Evolutionary conservation across 1,139 yeast genomes (phyloP), one percentile per base, ranked within the genome.

Genomic region (Candida labiduridarum): DNA sequence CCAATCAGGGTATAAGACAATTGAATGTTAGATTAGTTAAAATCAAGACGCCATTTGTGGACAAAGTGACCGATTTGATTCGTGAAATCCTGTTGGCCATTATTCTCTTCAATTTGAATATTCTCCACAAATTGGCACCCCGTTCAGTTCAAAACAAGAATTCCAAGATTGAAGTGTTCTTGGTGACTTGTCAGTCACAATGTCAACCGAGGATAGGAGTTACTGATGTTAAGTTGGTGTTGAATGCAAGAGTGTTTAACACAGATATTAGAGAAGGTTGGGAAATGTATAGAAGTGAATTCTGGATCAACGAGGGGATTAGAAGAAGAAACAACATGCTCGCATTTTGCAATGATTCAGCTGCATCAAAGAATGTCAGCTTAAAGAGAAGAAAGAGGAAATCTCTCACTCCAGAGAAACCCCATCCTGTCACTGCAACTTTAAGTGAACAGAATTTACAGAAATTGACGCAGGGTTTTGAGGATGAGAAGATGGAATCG

Each of bases 201-300:
- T 75, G 79, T 53, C 80, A 77, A 57, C 80, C 81, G 1, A 59
- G 78, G 49, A 63, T 72, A 15, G 80, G 81, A 0, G 69, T 76
- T 14, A 71, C 74, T 33, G 80, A 76, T 54, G 83, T 87, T 14
- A 91, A 91, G 64, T 67, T 94, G 12, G 87, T 89, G 2, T 72
- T 94, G 50, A 87, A 87, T 53, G 88, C 97, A 1, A 75, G 97
- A 49, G 85, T 86, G 1, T 94, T 92, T 66, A 83, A 83, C 53
- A 84, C 94, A 0, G 95, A 89, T 50, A 83, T 89, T 3, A 78
- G 97, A 57, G 97, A 92, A 64, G 95, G 92, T 11, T 94, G 99
- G 99, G 99, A 94, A 61, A 68, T 90, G 44, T 94, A 92, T 62
- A 72, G 99, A 52, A 89, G 89, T 60, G 97, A 92, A 64, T 94